Evolutionary conservation across 805 yeast genomes (phyloP), one percentile per base, ranked within the genome.

Genomic region (Schwanniomyces occidentalis): DNA sequence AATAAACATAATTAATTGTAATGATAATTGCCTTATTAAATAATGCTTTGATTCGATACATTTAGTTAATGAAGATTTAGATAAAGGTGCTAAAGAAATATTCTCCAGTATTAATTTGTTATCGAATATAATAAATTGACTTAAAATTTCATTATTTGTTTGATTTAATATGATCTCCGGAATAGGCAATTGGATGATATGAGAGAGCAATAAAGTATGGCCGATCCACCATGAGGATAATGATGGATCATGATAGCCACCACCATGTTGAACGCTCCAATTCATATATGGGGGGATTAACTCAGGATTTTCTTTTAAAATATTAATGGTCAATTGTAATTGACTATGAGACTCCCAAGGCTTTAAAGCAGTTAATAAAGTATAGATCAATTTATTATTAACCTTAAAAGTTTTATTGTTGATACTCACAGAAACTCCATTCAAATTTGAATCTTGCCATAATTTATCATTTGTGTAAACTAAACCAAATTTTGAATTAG

Each of bases 211-310:
- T 16, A 82, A 64, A 1, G 87, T 75, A 58, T 76, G 83, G 6
- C 93, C 85, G 30, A 88, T 69, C 89, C 95, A 90, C 63, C 84
- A 87, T 8, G 91, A 80, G 1, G 91, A 71, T 37, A 84, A 62
- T 31, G 81, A 76, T 0, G 97, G 95, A 41, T 85, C 95, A 51
- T 85, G 83, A 13, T 78, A 66, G 13, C 90, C 89, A 35, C 80
- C 78, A 3, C 81, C 73, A 32, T 63, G 59, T n/a, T 65, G 54
- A 2, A 76, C 71, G 9, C 80, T 49, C 61, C 78, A 72, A 37
- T 73, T 65, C 44, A 78, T 70, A 46, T 83, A 90, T 1, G 89
- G 85, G 1, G 87, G 80, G 1, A 85, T 70, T 15, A 91, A 64
- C 49, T 89, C 96, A 2, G 86, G 85, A 25, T 77, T 67, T 22